Evolutionary conservation across 768 basidiomycete species (phyloP), one percentile per base, ranked within the genome.

Genomic region (Ramaria sp.): DNA sequence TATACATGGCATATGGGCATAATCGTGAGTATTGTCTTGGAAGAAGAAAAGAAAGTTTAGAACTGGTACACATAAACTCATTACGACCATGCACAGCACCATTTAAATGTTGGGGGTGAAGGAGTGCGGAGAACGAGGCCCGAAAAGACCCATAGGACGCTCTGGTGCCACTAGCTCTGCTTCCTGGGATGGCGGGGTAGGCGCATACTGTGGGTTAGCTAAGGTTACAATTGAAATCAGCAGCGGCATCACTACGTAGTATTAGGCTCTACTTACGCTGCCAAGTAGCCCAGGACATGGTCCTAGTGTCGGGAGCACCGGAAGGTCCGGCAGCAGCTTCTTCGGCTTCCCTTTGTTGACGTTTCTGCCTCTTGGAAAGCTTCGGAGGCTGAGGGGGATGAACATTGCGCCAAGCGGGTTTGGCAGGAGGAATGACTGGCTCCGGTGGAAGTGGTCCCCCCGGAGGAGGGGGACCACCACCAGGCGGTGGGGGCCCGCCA

Each of bases 131-230:
- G 85, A 81, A 41, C 84, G 75, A 42, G 88, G 87, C 33, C 89
- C 89, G 64, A 91, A 91, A 59, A 91, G 69, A 31, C 88, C 87
- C 43, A 81, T 83, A 57, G 78, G 82, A 39, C 69, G 49, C 70
- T 72, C 11, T 76, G 85, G 83, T 22, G 85, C 80, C 37, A 83
- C 71, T 11, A 86, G 69, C 17, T 78, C 80, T 19, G 85, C 75
- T 57, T 80, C 78, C 52, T 76, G 68, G 2, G 80, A 77, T 4
- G 81, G 76, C n/a, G 85, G 79, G 4, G 84, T 83, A 2, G 84
- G 83, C 20, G 68, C 74, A 42, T 74, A 65, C 38, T 62, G 64
- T 7, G 81, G 81, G 69, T 87, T 75, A 45, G 86, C 87, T 89
- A 57, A 59, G 30, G 54, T 53, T 52, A 42, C n/a, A 46, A 34